Percentiles rank a stretch among this genome's conserved stretches.
These are phyloP conservation scores for Xylariaceae sp. DNA, from an alignment of 2,329 filamentous ascomycete genomes.

Conservation along the genomic window DNA sequence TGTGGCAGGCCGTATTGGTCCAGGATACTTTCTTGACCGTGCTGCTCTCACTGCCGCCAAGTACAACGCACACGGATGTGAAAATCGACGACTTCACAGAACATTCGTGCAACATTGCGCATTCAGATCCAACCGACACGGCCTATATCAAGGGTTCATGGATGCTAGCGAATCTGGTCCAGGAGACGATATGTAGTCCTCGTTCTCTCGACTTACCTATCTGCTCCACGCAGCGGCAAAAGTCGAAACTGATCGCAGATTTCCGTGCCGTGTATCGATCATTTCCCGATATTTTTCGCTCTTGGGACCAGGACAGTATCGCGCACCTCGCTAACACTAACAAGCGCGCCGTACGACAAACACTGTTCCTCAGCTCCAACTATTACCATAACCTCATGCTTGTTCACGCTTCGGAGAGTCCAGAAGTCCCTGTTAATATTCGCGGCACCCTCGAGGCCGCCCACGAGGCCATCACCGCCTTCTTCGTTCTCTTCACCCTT, in stretches of 20 bases:
- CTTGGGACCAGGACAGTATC: constrained; percentile 58
- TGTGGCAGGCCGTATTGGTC: constrained; percentile 76
- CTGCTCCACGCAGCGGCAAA: constrained; percentile 61
- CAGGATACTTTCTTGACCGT: constrained; percentile 80
- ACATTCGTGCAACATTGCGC: constrained; percentile 52
- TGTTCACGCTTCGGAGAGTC: constrained; percentile 65
- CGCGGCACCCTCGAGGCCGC: constrained; percentile 68
- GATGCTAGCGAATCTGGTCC: constrained; percentile 72
- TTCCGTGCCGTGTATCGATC: constrained; percentile 68
- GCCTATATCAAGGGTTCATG: constrained; percentile 72
- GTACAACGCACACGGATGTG: constrained; percentile 74
- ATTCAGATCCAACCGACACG: constrained; percentile 59
- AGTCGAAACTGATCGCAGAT: constrained; percentile 62
- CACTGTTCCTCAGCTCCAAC: constrained; percentile 73
- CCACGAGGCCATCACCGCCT: constrained; percentile 66
- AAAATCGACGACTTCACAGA: constrained; percentile 67
- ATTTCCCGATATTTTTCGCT: constrained; percentile 66
- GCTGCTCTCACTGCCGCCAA: constrained; percentile 69
- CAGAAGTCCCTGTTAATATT: constrained; percentile 59
- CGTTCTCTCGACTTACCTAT: constrained; percentile 69
- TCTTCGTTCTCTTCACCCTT: constrained; percentile 66
- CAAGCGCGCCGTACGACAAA: constrained; percentile 66
- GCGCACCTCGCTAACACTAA: constrained; percentile 52
- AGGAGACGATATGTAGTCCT: constrained; percentile 70
- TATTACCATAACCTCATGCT: constrained; percentile 81